Evolutionary conservation across 148 eudicot genomes (phyloP), one percentile per base, ranked within the genome.

Genomic region (Hydrangea macrophylla): DNA sequence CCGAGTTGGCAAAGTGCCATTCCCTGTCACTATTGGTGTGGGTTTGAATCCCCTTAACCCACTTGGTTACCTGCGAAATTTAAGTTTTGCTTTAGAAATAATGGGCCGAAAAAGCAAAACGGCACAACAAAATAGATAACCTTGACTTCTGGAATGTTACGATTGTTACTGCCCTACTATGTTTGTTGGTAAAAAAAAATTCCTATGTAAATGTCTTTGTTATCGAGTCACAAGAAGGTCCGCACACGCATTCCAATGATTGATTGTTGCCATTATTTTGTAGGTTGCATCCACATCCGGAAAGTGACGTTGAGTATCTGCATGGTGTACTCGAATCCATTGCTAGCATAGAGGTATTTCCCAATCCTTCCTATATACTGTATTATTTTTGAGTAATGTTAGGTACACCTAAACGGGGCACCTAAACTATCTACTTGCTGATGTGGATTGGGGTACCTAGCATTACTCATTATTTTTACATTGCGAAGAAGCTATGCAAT

Each of bases 341-440:
- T 58, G 97, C 99, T 6, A 87, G 94, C 2, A 95, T 91, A 65
- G 99, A 95, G 97, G 98, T 93, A 68, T n/a, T n/a, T n/a, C n/a
- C n/a, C n/a, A 42, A 60, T 11, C 15, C 31, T 44, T 26, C 5
- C 2, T 44, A 45, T n/a, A 9, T 28, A 25, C 58, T 40, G 44
- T 39, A 1, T 24, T n/a, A 13, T n/a, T n/a, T n/a, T n/a, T n/a
- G n/a, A n/a, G n/a, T n/a, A n/a, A n/a, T n/a, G n/a, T n/a, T n/a
- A n/a, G n/a, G n/a, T n/a, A n/a, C n/a, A n/a, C n/a, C n/a, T n/a
- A n/a, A n/a, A n/a, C n/a, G n/a, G n/a, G n/a, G n/a, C n/a, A n/a
- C n/a, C n/a, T n/a, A n/a, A n/a, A n/a, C n/a, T n/a, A n/a, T n/a
- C n/a, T n/a, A n/a, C n/a, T n/a, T n/a, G n/a, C n/a, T n/a, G n/a